phyloP scores from a whole-genome alignment of 148 eudicot genomes.

The Dysphania ambrosioides region DNA sequence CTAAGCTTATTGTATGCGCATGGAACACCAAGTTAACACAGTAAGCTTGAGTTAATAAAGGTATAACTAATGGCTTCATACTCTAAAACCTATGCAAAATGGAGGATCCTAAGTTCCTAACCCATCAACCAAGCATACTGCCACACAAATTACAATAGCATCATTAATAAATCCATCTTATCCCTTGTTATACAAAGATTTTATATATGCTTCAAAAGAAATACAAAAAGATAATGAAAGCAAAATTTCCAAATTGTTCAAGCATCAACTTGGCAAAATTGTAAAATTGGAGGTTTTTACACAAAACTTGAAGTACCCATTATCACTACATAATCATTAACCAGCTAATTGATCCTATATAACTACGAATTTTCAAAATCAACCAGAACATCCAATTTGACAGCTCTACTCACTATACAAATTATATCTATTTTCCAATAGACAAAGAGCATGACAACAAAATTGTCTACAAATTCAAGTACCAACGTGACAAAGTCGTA shows the following conservation, averaged over 20 bases:
- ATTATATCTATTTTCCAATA: no score
- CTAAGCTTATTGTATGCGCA: background rate
- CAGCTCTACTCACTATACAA: no score
- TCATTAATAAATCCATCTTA: background rate
- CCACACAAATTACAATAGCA: background rate
- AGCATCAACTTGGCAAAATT: no score
- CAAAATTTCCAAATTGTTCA: no score
- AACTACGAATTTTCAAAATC: no score
- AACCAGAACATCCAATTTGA: no score
- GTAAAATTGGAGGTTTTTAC: no score
- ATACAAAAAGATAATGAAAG: background rate
- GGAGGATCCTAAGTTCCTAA: background rate
- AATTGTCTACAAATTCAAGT: background rate
- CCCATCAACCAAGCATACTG: background rate
- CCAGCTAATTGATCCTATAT: no score
- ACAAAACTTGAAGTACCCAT: no score
- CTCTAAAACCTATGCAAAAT: background rate
- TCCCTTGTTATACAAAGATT: background rate
- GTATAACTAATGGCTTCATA: background rate
- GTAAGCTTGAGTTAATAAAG: background rate
- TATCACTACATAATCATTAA: no score
- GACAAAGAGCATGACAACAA: background rate
- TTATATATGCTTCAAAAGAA: background rate
- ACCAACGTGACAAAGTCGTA: background rate
- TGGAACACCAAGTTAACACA: background rate